These are phyloP conservation scores for Yamadazyma blattariae DNA, from an alignment of 1,139 yeast genomes.

Conservation along the genomic window DNA sequence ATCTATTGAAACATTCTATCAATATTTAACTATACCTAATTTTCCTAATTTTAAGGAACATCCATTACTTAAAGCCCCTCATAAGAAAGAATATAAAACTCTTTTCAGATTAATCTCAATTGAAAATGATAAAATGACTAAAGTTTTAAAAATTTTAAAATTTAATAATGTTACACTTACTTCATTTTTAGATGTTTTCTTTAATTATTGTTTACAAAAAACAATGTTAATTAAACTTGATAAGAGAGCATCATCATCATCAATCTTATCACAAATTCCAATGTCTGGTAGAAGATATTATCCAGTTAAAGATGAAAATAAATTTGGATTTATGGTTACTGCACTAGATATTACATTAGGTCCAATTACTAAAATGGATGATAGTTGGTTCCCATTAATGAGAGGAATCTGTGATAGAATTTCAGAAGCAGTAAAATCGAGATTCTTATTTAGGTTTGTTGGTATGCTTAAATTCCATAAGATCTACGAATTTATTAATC, in stretches of 20 bases:
- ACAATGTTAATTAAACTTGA: slow-evolving; percentile 16
- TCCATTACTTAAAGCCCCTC: slow-evolving; percentile 16
- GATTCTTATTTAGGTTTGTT: slow-evolving; percentile 15
- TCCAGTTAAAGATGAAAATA: slow-evolving; percentile 14
- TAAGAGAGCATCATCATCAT: no score
- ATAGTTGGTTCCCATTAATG: slow-evolving; percentile 8
- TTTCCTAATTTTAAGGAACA: slow-evolving; percentile 13
- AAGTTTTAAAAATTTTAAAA: slow-evolving; percentile 14
- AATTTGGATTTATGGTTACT: slow-evolving; percentile 20
- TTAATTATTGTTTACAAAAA: slow-evolving; percentile 20
- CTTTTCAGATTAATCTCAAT: slow-evolving; percentile 16
- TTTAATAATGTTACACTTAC: slow-evolving; percentile 22
- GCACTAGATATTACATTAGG: slow-evolving; percentile 10
- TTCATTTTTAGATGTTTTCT: slow-evolving; percentile 20
- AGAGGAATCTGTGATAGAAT: slow-evolving; percentile 10
- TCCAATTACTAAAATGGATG: slow-evolving; percentile 13
- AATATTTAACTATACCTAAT: slow-evolving; percentile 6
- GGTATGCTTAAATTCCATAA: slow-evolving; percentile 18
- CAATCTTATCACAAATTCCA: slow-evolving; percentile 17
- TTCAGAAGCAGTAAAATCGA: slow-evolving; percentile 10
- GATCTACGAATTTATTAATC: slow-evolving; percentile 11
- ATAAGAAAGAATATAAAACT: slow-evolving; percentile 10
- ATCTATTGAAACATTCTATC: slow-evolving; percentile 2
- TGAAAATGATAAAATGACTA: slow-evolving; percentile 9
- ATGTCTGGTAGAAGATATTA: slow-evolving; percentile 26